Conservation (phyloP, 352 stramenopile genomes). For the Pythium apleroticum region DNA sequence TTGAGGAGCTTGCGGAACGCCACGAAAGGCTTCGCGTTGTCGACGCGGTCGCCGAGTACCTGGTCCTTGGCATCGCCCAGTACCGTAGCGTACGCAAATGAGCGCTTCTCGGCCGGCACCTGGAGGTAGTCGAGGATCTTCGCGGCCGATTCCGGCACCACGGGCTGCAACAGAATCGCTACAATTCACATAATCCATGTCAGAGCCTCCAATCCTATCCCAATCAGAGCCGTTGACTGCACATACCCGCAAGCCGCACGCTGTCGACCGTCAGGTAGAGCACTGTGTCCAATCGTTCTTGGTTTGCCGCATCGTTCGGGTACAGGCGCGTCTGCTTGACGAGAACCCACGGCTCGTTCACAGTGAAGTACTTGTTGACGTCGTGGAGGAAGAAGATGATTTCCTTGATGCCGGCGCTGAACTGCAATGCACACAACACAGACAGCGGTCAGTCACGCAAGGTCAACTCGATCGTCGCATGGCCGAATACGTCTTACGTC, state of each 20-base stretch:
- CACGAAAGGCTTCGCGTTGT: conserved; percentile 70
- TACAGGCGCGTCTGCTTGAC: conserved; percentile 54
- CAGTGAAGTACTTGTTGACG: conserved; percentile 82
- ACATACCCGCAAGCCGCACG: conserved; percentile 64
- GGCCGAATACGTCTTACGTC: conserved; percentile 39
- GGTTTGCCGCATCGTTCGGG: conserved; percentile 31
- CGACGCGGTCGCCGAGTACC: conserved; percentile 37
- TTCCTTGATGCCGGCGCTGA: conserved; percentile 64
- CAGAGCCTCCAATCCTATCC: background rate
- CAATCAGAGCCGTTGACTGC: background rate
- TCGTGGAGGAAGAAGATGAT: conserved; percentile 83
- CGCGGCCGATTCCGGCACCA: conserved; percentile 51
- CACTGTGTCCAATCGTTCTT: conserved; percentile 58
- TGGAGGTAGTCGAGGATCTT: conserved; percentile 75
- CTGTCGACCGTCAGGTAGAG: conserved; percentile 77
- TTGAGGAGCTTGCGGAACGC: conserved; percentile 62
- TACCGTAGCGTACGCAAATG: conserved; percentile 53
- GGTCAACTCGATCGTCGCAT: background rate
- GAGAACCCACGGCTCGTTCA: conserved; percentile 77
- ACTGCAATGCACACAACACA: conserved; percentile 38
- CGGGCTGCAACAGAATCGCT: conserved; percentile 77
- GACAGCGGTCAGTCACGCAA: background rate
- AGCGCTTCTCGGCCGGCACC: conserved; percentile 48
- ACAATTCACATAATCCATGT: conserved; percentile 10
- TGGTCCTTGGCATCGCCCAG: conserved; percentile 31